Conservation (phyloP, 2,329 filamentous ascomycete genomes). For the Arthrobotrys pseudoclavata region DNA sequence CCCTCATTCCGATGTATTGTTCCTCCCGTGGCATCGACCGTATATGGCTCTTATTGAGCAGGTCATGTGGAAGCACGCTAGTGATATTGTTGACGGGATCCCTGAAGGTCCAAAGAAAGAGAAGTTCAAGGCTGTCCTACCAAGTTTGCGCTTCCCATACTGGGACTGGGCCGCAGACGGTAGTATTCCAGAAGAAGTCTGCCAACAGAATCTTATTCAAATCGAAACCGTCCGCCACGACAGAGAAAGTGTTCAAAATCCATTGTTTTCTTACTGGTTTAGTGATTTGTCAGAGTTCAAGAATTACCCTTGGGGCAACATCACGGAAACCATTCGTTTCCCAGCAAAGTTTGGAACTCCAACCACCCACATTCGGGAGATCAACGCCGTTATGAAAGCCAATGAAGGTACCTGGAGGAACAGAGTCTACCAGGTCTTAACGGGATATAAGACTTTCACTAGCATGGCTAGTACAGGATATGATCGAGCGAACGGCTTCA, state of each 20-base stretch:
- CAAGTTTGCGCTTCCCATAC: conserved; percentile 67
- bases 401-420: conserved; percentile 64
- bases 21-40: conserved; percentile 85
- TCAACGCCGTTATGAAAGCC: conserved; percentile 19
- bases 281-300: conserved; percentile 64
- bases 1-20: conserved; percentile 65
- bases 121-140: conserved; percentile 62
- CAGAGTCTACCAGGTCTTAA: conserved; percentile 77
- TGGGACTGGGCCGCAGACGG: conserved; percentile 71
- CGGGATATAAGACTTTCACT: conserved; percentile 76
- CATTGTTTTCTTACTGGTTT: conserved; percentile 74
- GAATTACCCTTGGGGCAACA: conserved; percentile 19
- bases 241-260: conserved; percentile 73
- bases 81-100: conserved; percentile 66
- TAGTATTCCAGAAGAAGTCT: conserved; percentile 54
- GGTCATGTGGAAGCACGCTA: conserved; percentile 66
- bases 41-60: conserved; percentile 74
- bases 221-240: conserved; percentile 72
- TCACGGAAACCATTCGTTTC: conserved; percentile 34
- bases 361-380: not conserved
- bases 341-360: not conserved
- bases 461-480: conserved; percentile 21
- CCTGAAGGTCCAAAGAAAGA: conserved; percentile 67
- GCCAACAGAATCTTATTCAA: conserved; percentile 64
- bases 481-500: conserved; percentile 9